These are phyloP conservation scores for Colletotrichum tanaceti DNA, from an alignment of 2,329 filamentous ascomycete genomes.

Conservation along the genomic window DNA sequence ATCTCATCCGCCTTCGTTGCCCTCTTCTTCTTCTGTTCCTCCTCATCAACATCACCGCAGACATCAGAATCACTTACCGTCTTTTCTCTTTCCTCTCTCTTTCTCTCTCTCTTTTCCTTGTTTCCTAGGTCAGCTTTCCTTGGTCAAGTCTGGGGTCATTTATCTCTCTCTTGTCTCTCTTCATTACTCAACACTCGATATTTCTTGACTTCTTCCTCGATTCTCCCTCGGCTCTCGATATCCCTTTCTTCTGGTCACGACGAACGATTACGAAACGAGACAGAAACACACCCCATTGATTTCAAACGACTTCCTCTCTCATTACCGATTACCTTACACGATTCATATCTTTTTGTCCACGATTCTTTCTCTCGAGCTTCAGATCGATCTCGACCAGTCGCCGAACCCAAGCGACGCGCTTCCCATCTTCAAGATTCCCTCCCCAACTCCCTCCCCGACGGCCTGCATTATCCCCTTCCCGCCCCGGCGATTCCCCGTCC, in stretches of 20 bases:
- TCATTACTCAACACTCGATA: constrained; percentile 30
- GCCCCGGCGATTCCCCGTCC: constrained; percentile 55
- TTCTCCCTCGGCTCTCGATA: background rate
- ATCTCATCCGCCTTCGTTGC: background rate
- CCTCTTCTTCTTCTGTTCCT: background rate
- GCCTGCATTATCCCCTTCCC: constrained; percentile 54
- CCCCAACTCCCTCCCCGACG: constrained; percentile 43
- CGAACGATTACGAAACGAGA: background rate
- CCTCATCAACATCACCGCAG: constrained; percentile 28
- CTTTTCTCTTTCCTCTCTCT: constrained; percentile 43
- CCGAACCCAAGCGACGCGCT: constrained; percentile 21
- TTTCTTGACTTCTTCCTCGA: constrained; percentile 15
- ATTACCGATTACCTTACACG: background rate
- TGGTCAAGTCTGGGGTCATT: constrained; percentile 42
- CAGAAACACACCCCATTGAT: background rate
- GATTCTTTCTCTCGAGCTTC: background rate
- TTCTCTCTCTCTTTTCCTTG: constrained; percentile 44
- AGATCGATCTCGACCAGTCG: background rate
- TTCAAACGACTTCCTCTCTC: background rate
- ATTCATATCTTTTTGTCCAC: background rate
- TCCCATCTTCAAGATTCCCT: constrained; percentile 41
- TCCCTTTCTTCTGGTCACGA: constrained; percentile 7
- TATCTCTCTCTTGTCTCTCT: constrained; percentile 39
- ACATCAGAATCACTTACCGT: constrained; percentile 42
- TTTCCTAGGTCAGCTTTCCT: constrained; percentile 44